Evolutionary conservation across 1,139 yeast genomes (phyloP).

Genomic region (Protomyces arabidopsidicola): DNA sequence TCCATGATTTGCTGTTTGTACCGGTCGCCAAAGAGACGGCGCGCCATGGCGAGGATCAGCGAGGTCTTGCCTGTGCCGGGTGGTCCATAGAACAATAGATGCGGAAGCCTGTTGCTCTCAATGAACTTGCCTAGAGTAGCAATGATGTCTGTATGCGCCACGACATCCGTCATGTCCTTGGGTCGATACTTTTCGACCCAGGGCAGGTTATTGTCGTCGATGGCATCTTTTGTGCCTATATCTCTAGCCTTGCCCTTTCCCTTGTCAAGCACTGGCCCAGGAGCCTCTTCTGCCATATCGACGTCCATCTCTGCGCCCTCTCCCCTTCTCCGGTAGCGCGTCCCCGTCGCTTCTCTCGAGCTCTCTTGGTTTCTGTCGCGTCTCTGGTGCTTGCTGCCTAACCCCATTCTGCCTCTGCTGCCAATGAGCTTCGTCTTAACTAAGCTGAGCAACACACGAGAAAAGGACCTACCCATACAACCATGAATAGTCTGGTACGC

Average conservation of each 20-base stretch:
- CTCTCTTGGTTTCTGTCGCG: not conserved
- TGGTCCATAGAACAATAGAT: conserved; percentile 93
- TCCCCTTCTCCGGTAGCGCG: not conserved
- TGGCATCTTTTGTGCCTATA: not conserved
- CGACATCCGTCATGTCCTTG: conserved; percentile 69
- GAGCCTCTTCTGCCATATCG: conserved; percentile 7
- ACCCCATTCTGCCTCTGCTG: not conserved
- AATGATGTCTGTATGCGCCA: conserved; percentile 86
- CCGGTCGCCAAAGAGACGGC: conserved; percentile 81
- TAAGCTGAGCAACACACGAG: not conserved
- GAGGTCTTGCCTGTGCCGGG: conserved; percentile 98
- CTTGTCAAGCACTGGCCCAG: conserved; percentile 25
- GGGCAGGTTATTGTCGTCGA: conserved; percentile 17
- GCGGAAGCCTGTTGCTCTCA: conserved; percentile 78
- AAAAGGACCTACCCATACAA: not conserved
- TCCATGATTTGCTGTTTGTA: conserved; percentile 44
- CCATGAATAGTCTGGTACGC: not conserved
- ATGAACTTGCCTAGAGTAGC: conserved; percentile 78
- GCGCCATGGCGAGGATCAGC: conserved; percentile 80
- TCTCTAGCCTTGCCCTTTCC: not conserved
- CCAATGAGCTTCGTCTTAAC: too few relatives aligned
- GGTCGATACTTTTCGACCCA: conserved; percentile 98
- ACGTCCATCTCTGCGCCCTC: conserved; percentile 23
- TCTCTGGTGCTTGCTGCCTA: not conserved
- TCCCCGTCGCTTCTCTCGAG: not conserved